These are phyloP conservation scores for Pleurotus eryngii DNA, from an alignment of 768 basidiomycete genomes.

Conservation along the genomic window DNA sequence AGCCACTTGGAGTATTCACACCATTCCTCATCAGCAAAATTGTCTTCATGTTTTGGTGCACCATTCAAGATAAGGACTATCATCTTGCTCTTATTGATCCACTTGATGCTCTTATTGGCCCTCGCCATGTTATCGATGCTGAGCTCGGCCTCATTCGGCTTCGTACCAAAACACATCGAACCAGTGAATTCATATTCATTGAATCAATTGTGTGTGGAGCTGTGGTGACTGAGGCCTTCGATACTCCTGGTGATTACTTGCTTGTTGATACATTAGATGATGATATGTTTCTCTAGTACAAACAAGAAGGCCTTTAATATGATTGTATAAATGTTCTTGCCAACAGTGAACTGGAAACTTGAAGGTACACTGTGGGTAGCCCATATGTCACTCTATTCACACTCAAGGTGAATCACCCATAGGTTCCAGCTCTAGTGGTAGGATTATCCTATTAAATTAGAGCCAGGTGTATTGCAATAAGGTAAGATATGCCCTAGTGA, in stretches of 20 bases:
- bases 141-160: conserved; percentile 19
- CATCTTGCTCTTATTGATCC: conserved; percentile 22
- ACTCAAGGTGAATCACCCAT: too few relatives aligned
- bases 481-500: too few relatives aligned
- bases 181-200: conserved; percentile 19
- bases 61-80: background rate
- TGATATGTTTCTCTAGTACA: conserved; percentile 22
- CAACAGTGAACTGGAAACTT: too few relatives aligned
- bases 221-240: conserved; percentile 17
- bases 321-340: too few relatives aligned
- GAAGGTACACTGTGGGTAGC: too few relatives aligned
- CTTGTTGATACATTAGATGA: conserved; percentile 24
- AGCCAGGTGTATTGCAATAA: too few relatives aligned
- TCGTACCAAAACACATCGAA: background rate
- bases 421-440: too few relatives aligned
- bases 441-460: too few relatives aligned
- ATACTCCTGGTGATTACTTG: conserved; percentile 16
- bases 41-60: conserved; percentile 17
- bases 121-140: conserved; percentile 13
- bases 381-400: too few relatives aligned
- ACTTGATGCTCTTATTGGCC: conserved; percentile 11
- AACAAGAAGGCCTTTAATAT: too few relatives aligned
- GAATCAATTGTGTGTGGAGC: conserved; percentile 27
- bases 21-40: conserved; percentile 17
- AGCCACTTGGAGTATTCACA: background rate